phyloP scores from a whole-genome alignment of 176 grass and related monocot genomes.

The Cenchrus americanus region DNA sequence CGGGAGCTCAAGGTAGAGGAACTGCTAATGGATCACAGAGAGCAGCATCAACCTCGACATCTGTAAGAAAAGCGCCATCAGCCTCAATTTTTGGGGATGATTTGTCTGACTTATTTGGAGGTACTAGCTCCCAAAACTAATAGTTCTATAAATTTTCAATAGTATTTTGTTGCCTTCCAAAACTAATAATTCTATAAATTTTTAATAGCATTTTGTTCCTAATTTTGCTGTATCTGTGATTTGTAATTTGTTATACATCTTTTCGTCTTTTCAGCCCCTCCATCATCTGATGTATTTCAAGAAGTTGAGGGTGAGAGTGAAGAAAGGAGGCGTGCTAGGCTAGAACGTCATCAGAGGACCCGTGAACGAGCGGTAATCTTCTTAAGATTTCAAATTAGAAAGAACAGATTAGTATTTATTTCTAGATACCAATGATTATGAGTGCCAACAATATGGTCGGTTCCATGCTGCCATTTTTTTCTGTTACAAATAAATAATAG shows the following conservation, averaged over 20 bases:
- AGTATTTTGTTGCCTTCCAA: too few relatives aligned
- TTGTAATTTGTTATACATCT: not conserved
- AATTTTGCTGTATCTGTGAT: too few relatives aligned
- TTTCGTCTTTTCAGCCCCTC: conserved; percentile 55
- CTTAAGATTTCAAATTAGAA: conserved; percentile 12
- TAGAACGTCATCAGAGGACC: conserved; percentile 79
- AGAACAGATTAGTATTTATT: not conserved
- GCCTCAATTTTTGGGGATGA: conserved; percentile 79
- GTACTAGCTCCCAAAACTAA: conserved; percentile 19
- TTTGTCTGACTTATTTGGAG: conserved; percentile 84
- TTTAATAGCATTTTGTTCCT: too few relatives aligned
- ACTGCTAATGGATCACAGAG: conserved; percentile 53
- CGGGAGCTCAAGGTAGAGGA: conserved; percentile 64
- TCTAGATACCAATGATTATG: not conserved
- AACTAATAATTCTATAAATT: too few relatives aligned
- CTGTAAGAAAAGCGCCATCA: conserved; percentile 58
- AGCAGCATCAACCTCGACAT: conserved; percentile 54
- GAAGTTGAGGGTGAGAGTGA: conserved; percentile 87
- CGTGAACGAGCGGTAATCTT: conserved; percentile 73
- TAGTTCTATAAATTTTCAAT: conserved; percentile 17
- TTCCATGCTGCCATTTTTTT: not conserved
- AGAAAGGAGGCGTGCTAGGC: conserved; percentile 92
- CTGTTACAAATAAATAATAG: conserved; percentile 10
- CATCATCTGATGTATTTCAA: conserved; percentile 87
- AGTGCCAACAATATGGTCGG: not conserved